These are phyloP conservation scores for Colletotrichum sp. DNA, from an alignment of 2,329 filamentous ascomycete species.

Conservation along the genomic window DNA sequence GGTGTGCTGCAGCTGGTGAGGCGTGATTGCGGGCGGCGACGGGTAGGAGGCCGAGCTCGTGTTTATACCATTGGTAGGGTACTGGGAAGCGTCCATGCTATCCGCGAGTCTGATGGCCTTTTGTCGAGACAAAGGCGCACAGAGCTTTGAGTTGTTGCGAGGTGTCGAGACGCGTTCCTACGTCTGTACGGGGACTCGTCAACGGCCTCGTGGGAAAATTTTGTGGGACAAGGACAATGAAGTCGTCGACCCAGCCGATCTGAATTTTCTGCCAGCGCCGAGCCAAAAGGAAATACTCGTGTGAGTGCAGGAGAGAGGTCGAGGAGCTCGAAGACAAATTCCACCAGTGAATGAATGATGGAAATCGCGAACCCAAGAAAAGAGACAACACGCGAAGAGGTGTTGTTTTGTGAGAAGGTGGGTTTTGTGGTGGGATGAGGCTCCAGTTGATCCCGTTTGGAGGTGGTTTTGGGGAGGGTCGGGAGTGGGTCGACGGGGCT, in stretches of 20 bases:
- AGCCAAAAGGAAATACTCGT: slow-evolving; percentile 5
- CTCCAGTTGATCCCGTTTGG: slow-evolving; percentile 26
- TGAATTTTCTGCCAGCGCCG: background rate
- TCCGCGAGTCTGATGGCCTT: slow-evolving; percentile 20
- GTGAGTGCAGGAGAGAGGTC: background rate
- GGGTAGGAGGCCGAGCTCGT: slow-evolving; percentile 55
- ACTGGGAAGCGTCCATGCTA: slow-evolving; percentile 62
- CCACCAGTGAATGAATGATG: slow-evolving; percentile 15
- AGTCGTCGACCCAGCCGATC: slow-evolving; percentile 7
- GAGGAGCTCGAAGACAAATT: background rate
- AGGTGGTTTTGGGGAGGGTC: slow-evolving; percentile 24
- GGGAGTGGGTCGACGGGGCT: slow-evolving; percentile 24
- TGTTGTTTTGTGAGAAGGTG: slow-evolving; percentile 22
- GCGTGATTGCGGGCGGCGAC: slow-evolving; percentile 56
- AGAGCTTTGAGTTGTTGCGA: slow-evolving; percentile 9
- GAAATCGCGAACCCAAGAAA: slow-evolving; percentile 21
- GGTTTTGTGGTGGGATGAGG: slow-evolving; percentile 25
- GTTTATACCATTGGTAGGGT: slow-evolving; percentile 62
- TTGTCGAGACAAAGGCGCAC: slow-evolving; percentile 22
- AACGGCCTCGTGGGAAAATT: slow-evolving; percentile 13
- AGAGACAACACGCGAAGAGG: slow-evolving; percentile 16
- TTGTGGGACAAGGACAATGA: slow-evolving; percentile 21
- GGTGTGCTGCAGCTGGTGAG: slow-evolving; percentile 55
- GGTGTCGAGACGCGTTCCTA: slow-evolving; percentile 21
- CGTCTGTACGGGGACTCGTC: slow-evolving; percentile 19